Conservation (phyloP, 768 basidiomycete genomes). For the Leccinum aurantiacum region DNA sequence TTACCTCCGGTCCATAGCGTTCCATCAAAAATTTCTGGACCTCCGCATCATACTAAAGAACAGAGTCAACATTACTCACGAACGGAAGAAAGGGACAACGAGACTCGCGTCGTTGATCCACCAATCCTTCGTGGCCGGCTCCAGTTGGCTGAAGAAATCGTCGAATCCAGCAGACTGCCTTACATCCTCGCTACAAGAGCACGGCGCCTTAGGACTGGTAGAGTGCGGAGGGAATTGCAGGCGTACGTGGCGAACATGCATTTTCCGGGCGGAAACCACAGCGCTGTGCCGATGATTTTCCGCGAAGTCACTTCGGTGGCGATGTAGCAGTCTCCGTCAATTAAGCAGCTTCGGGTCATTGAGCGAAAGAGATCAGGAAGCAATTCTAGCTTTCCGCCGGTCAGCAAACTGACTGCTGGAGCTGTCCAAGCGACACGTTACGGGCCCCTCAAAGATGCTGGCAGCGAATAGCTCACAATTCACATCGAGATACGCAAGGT, state of each 20-base stretch:
- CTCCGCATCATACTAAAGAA: background rate
- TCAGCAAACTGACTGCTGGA: background rate
- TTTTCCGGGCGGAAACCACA: slow-evolving; percentile 9
- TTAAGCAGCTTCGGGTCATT: slow-evolving; percentile 5
- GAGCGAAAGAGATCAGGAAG: slow-evolving; percentile 3
- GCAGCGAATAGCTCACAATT: background rate
- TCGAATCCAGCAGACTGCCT: background rate
- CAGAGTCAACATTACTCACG: background rate
- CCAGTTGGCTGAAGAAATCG: slow-evolving; percentile 1
- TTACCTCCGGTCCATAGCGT: slow-evolving; percentile 1
- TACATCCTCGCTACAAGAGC: background rate
- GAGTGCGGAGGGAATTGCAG: background rate
- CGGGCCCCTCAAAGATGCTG: background rate
- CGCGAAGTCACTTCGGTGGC: background rate
- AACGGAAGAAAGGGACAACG: background rate
- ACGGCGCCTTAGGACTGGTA: too few species aligned
- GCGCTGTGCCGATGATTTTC: slow-evolving; percentile 4
- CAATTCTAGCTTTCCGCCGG: slow-evolving; percentile 4
- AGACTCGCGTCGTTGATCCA: slow-evolving; percentile 4
- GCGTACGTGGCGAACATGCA: slow-evolving; percentile 1
- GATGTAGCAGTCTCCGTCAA: slow-evolving; percentile 9
- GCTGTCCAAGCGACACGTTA: background rate
- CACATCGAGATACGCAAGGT: background rate
- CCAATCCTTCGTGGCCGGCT: slow-evolving; percentile 4
- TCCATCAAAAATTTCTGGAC: background rate